phyloP scores from a whole-genome alignment of 192 early-diverging fungal species.

The Polychytrium aggregatum region DNA sequence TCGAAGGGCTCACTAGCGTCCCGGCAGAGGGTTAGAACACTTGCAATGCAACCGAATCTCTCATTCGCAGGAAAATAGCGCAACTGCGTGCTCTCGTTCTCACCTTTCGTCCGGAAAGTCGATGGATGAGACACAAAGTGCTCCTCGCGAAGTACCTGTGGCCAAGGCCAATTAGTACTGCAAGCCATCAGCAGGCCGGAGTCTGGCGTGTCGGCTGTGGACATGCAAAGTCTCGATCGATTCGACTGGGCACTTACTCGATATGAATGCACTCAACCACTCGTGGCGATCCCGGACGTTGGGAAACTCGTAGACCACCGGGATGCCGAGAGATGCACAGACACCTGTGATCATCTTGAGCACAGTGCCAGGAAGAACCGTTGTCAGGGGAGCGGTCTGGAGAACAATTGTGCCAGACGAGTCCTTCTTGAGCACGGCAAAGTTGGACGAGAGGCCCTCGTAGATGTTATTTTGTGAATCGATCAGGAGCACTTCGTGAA shows the following conservation, averaged over 20 bases:
- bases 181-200: neutral
- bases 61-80: no score
- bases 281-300: conserved; percentile 26
- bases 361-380: conserved; percentile 55
- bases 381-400: conserved; percentile 40
- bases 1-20: no score
- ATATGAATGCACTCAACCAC: conserved; percentile 60
- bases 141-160: conserved; percentile 4
- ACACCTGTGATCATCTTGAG: conserved; percentile 42
- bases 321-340: conserved; percentile 42
- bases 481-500: conserved; percentile 48
- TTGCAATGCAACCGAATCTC: no score
- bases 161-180: neutral
- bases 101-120: conserved; percentile 1
- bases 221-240: no score
- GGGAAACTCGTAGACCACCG: conserved; percentile 42
- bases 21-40: no score
- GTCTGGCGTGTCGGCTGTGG: neutral
- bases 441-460: conserved; percentile 63
- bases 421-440: conserved; percentile 36
- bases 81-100: no score
- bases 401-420: conserved; percentile 18
- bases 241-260: no score
- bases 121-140: neutral
- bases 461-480: conserved; percentile 47